Base-by-base conservation (phyloP, 805 yeast genomes). In the Candida suzukii region DNA sequence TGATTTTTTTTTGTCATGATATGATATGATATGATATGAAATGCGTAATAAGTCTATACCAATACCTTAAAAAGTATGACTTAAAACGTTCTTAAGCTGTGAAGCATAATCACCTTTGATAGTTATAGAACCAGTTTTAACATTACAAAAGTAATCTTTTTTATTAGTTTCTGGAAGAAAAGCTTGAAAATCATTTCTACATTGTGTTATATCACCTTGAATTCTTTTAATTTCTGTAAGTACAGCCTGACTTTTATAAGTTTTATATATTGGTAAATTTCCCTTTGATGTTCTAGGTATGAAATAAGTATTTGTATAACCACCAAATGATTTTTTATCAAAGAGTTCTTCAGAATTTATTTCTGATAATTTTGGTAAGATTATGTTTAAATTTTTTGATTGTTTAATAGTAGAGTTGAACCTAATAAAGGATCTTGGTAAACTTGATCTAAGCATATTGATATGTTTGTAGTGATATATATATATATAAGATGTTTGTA, bases 261-360 rank as follows among this genome's bases (percentile, higher is more conserved):
- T 87, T 40, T 74, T 68, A 63, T 88, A 88, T 1, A 88, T 84
- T n/a, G 96, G 96, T 56, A 88, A 68, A 56, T 83, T 78, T 4
- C 91, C 88, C 37, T 65, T 68, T 14, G 71, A 61, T 8, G 86
- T 70, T 57, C 83, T 78, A 19, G 61, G 47, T 26, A 76, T 54
- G 52, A 50, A 56, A 51, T 76, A 76, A 36, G 63, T 60, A 14
- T n/a, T 27, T 17, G 12, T 16, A 12, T 5, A 5, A 3, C 16
- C 20, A 4, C 30, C 30, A 12, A 11, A 17, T 3, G 22, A 8
- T 8, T 14, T 7, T 24, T 20, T 35, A 14, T 11, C 6, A n/a
- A 16, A 18, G 3, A 35, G 17, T 12, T 36, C 19, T 14, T 17
- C 10, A 4, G 27, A 21, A 4, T 25, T 12, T 3, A 36, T 17